Evolutionary conservation across 805 yeast species (phyloP).

Genomic region (Myxozyma neotropica): DNA sequence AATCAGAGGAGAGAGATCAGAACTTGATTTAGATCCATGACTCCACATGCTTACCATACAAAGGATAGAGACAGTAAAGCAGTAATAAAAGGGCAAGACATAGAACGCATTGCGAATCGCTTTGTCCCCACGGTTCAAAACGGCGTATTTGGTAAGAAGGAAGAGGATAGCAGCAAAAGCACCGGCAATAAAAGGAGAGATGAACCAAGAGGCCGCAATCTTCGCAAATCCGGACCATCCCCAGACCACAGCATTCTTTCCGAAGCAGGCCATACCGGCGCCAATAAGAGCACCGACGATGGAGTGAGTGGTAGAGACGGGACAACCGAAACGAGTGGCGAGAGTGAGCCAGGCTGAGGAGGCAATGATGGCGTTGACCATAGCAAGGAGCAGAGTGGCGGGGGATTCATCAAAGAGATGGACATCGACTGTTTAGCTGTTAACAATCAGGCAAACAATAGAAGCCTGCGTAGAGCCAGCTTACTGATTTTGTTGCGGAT

Average conservation of each 20-base stretch:
- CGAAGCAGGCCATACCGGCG: conserved; percentile 71
- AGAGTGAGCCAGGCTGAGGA: conserved; percentile 68
- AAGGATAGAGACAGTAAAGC: conserved; percentile 59
- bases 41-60: conserved; percentile 78
- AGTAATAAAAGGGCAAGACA: conserved; percentile 63
- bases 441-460: too few species aligned
- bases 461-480: background rate
- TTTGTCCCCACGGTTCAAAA: conserved; percentile 58
- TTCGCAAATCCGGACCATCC: conserved; percentile 75
- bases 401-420: conserved; percentile 55
- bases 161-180: conserved; percentile 60
- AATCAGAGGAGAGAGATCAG: conserved; percentile 53
- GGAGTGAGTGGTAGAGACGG: conserved; percentile 79
- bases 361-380: conserved; percentile 75
- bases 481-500: conserved; percentile 54
- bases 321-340: conserved; percentile 70
- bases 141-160: conserved; percentile 58
- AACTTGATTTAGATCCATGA: conserved; percentile 62
- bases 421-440: conserved; percentile 47
- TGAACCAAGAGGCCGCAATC: conserved; percentile 77
- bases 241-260: conserved; percentile 63
- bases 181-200: conserved; percentile 75
- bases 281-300: conserved; percentile 78
- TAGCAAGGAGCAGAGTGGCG: conserved; percentile 71
- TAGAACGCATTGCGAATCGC: conserved; percentile 58